Evolutionary conservation across 257 asterid genomes (phyloP), one percentile per base, ranked within the genome.

Genomic region (Craterostigma plantagineum): DNA sequence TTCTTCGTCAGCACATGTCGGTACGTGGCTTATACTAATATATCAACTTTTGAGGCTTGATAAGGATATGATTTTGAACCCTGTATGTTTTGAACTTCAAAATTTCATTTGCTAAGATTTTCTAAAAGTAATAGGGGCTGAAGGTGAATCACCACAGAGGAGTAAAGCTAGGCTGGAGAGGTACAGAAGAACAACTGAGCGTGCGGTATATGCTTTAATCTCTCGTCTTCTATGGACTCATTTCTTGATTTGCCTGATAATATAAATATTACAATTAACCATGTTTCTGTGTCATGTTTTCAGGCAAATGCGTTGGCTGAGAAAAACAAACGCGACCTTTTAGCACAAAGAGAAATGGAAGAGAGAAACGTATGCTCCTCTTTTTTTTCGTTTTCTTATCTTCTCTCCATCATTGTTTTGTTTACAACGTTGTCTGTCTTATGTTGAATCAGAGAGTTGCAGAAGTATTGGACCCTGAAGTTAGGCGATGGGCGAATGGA

Each of bases 241-340:
- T 56, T 34, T 44, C n/a, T 53, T 38, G n/a, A 43, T 14, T 49
- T 45, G n/a, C 16, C 42, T 42, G 38, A 23, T 23, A 23, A 23
- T 23, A 18, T 35, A 23, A 35, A 18, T 16, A 46, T 58, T 27
- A 38, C 18, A 54, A 46, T 34, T 51, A 30, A 47, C 4, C 49
- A 35, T 23, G 18, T 51, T 39, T 15, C 45, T 33, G 23, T 52
- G 61, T 46, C 52, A 50, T 45, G 55, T 36, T 81, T 53, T 65
- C 74, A 87, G 95, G 98, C 82, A 42, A 79, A 76, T 61, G 98
- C 98, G 53, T 66, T 87, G 42, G 90, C 93, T 10, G 98, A 82
- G 90, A 87, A 87, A 65, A 87, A 79, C 66, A 76, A 55, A 81
- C 92, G 95, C 27, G 98, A 82, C 62, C 81, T 73, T 64, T 73